phyloP scores from a whole-genome alignment of 768 basidiomycete genomes.

The Suillus spraguei region DNA sequence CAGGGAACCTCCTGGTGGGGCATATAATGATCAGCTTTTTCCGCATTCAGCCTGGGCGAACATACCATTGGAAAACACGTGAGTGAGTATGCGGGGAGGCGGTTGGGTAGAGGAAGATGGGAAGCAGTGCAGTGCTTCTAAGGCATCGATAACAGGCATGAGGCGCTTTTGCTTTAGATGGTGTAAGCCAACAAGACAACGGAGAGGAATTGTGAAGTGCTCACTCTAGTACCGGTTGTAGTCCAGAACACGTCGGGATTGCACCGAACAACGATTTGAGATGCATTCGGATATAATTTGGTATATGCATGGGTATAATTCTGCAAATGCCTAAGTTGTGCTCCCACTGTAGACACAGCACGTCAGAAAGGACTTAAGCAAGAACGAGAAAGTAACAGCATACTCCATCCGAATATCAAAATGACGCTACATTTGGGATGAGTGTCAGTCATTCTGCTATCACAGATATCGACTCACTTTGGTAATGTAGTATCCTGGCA shows the following conservation, averaged over 20 bases:
- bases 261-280: conserved; percentile 31
- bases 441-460: not conserved
- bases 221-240: conserved; percentile 18
- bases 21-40: conserved; percentile 1
- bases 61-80: conserved; percentile 34
- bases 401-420: conserved; percentile 34
- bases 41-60: not conserved
- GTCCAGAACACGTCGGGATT: conserved; percentile 23
- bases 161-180: conserved; percentile 20
- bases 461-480: conserved; percentile 20
- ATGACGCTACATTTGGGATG: conserved; percentile 22
- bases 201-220: not conserved
- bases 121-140: conserved; percentile 27
- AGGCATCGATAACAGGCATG: conserved; percentile 25
- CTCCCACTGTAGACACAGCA: conserved; percentile 25
- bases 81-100: conserved; percentile 27
- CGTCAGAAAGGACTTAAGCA: not conserved
- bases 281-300: conserved; percentile 29
- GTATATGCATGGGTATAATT: conserved; percentile 27
- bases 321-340: conserved; percentile 27
- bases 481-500: conserved; percentile 17
- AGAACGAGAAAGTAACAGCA: not conserved
- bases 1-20: conserved; percentile 22
- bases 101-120: conserved; percentile 5
- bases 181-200: not conserved